Percentiles rank a stretch among this genome's conserved stretches.
Evolutionary conservation across 768 basidiomycete species (phyloP).

Genomic region (Lactifluus volemus): DNA sequence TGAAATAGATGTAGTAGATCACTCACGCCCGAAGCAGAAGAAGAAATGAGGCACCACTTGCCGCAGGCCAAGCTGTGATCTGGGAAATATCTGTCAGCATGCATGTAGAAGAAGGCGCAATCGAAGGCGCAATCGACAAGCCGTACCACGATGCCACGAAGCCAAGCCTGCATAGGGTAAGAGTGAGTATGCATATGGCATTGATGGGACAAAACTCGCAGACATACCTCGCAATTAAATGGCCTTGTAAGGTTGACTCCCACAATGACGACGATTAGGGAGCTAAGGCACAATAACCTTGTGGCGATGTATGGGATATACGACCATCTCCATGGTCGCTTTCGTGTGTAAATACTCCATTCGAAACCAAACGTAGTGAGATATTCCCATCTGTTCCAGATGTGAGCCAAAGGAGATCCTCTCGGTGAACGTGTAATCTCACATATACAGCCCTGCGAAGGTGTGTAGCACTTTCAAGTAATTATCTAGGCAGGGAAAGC

Average conservation of each 20-base stretch:
- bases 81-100: not conserved
- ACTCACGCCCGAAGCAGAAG: conserved; percentile 12
- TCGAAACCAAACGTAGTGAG: not conserved
- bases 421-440: not conserved
- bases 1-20: no score
- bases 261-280: not conserved
- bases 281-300: not conserved
- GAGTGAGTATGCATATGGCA: not conserved
- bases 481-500: not conserved
- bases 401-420: not conserved
- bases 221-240: not conserved
- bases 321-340: conserved; percentile 10
- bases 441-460: conserved; percentile 6
- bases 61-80: not conserved
- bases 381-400: conserved; percentile 1
- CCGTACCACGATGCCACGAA: not conserved
- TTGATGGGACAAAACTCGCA: not conserved
- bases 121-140: no score
- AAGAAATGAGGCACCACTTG: not conserved
- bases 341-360: conserved; percentile 3
- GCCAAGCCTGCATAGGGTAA: not conserved
- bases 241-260: not conserved
- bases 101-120: no score
- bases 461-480: conserved; percentile 1
- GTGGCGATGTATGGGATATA: not conserved